phyloP scores from a whole-genome alignment of 345 rosid genomes.

The Gossypioides kirkii region DNA sequence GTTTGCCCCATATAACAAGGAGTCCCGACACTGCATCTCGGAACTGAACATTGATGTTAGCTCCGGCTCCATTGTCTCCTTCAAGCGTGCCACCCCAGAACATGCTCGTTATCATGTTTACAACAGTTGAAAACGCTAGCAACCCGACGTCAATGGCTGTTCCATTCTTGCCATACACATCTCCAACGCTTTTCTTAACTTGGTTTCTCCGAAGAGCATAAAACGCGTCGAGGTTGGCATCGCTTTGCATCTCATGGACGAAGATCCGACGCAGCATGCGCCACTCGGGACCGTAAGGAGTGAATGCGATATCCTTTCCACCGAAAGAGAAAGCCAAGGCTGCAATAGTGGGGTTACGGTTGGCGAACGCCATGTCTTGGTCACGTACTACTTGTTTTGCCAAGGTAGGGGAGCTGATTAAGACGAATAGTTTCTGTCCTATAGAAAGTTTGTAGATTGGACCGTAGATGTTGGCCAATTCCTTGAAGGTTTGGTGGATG shows the following conservation, averaged over 20 bases:
- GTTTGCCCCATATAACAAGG: conserved; percentile 21
- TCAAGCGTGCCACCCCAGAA: conserved; percentile 33
- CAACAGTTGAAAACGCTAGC: conserved; percentile 12
- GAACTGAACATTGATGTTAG: conserved; percentile 10
- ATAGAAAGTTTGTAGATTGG: conserved; percentile 40
- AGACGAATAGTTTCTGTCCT: conserved; percentile 28
- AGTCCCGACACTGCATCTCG: conserved; percentile 9
- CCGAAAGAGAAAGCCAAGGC: conserved; percentile 14
- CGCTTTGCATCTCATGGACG: conserved; percentile 34
- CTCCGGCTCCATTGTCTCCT: conserved; percentile 2
- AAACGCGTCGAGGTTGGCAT: conserved; percentile 25
- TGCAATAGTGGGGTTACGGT: conserved; percentile 30
- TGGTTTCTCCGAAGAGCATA: conserved; percentile 27
- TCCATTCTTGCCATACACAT: conserved; percentile 14
- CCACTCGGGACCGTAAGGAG: conserved; percentile 26
- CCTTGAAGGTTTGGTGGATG: conserved; percentile 25
- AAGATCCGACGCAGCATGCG: conserved; percentile 26
- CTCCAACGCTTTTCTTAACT: conserved; percentile 16
- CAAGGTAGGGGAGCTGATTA: conserved; percentile 29
- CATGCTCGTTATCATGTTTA: conserved; percentile 23
- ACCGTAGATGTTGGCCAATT: conserved; percentile 25
- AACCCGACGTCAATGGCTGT: conserved; percentile 23
- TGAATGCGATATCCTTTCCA: conserved; percentile 28
- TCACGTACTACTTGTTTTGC: conserved; percentile 24
- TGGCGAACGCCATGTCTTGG: conserved; percentile 28